phyloP scores from a whole-genome alignment of 2,329 filamentous ascomycete species.

The Cercospora sojina region DNA sequence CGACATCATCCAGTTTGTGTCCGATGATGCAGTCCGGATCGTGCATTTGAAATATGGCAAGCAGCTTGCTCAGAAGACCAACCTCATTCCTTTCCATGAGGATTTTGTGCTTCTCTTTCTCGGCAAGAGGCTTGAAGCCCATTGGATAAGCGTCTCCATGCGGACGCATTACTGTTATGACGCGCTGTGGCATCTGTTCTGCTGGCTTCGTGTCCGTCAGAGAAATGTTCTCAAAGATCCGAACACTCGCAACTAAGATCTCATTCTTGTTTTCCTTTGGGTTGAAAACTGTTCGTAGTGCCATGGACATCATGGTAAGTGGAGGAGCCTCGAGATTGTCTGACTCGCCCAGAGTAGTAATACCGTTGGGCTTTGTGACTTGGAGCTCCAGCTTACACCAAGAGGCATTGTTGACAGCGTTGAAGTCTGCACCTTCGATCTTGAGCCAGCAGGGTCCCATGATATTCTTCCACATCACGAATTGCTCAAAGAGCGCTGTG shows the following conservation, averaged over 20 bases:
- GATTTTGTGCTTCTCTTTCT: conserved; percentile 72
- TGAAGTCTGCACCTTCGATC: conserved; percentile 82
- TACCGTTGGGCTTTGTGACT: conserved; percentile 72
- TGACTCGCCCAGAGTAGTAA: conserved; percentile 70
- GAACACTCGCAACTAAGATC: conserved; percentile 84
- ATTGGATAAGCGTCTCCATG: conserved; percentile 70
- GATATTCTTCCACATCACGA: conserved; percentile 97
- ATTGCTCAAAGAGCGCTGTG: conserved; percentile 93
- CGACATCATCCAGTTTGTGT: conserved; percentile 94
- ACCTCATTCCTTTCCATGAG: conserved; percentile 80
- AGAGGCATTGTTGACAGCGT: conserved; percentile 82
- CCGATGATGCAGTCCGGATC: conserved; percentile 94
- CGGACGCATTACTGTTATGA: conserved; percentile 88
- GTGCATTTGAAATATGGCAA: conserved; percentile 81
- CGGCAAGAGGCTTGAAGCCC: conserved; percentile 77
- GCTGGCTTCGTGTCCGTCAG: conserved; percentile 84
- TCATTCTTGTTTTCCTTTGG: conserved; percentile 94
- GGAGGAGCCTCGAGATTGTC: conserved; percentile 82
- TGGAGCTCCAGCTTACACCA: conserved; percentile 95
- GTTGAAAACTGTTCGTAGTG: conserved; percentile 84
- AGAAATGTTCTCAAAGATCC: conserved; percentile 87
- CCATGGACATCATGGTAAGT: conserved; percentile 92
- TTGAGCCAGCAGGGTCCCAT: conserved; percentile 99
- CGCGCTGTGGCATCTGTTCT: conserved; percentile 83
- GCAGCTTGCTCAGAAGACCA: conserved; percentile 81